These are phyloP conservation scores for Exophiala dermatitidis DNA, from an alignment of 2,329 filamentous ascomycete species.

Conservation along the genomic window DNA sequence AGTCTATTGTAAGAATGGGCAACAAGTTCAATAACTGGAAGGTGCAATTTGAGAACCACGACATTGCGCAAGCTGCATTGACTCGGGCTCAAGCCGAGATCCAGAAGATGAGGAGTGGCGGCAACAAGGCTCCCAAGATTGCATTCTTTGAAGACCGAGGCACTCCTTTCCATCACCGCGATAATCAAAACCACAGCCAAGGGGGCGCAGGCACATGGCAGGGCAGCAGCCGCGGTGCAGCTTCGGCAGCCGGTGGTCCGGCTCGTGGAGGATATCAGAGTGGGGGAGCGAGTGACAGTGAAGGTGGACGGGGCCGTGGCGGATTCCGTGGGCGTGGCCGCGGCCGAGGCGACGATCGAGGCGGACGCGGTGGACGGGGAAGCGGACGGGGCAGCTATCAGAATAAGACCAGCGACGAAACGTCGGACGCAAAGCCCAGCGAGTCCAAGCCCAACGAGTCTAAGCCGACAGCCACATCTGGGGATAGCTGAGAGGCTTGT, in stretches of 20 bases:
- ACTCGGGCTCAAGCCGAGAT: slow-evolving; percentile 61
- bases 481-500: slow-evolving; percentile 12
- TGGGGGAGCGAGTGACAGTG: slow-evolving; percentile 70
- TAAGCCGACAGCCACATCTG: slow-evolving; percentile 14
- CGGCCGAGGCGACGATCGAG: slow-evolving; percentile 49
- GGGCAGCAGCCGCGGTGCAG: slow-evolving; percentile 53
- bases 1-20: slow-evolving; percentile 58
- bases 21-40: slow-evolving; percentile 73
- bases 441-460: slow-evolving; percentile 34
- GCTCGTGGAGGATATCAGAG: slow-evolving; percentile 72
- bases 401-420: slow-evolving; percentile 53
- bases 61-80: slow-evolving; percentile 75
- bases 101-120: slow-evolving; percentile 62
- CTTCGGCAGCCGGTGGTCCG: slow-evolving; percentile 47
- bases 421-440: slow-evolving; percentile 36
- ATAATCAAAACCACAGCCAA: slow-evolving; percentile 27
- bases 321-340: slow-evolving; percentile 53
- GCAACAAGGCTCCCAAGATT: slow-evolving; percentile 71
- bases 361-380: slow-evolving; percentile 48
- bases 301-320: slow-evolving; percentile 56
- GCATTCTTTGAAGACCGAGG: slow-evolving; percentile 72
- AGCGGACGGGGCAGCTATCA: slow-evolving; percentile 53
- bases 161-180: slow-evolving; percentile 34
- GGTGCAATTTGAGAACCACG: slow-evolving; percentile 70
- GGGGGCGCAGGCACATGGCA: slow-evolving; percentile 53